Percentiles rank a stretch among this genome's conserved stretches.
phyloP scores from a whole-genome alignment of 768 basidiomycete species.

The Lyophyllum decastes region DNA sequence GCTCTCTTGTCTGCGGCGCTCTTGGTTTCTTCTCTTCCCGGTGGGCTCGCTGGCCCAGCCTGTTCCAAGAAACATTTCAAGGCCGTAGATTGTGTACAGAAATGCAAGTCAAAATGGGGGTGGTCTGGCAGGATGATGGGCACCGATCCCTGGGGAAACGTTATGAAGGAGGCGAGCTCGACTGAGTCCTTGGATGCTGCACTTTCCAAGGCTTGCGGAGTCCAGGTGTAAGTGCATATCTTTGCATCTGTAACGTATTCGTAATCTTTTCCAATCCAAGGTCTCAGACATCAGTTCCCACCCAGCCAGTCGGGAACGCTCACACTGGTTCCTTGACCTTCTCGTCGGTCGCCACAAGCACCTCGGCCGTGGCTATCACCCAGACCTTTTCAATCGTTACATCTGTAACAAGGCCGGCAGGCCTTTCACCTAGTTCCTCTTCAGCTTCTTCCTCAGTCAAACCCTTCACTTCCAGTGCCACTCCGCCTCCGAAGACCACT shows the following conservation, averaged over 20 bases:
- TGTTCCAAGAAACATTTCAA: slow-evolving; percentile 40
- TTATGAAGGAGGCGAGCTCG: slow-evolving; percentile 37
- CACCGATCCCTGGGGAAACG: slow-evolving; percentile 57
- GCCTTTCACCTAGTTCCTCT: slow-evolving; percentile 6
- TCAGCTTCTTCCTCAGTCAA: neutral
- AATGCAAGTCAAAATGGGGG: slow-evolving; percentile 46
- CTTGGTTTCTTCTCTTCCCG: slow-evolving; percentile 34
- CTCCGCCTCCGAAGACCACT: slow-evolving; percentile 9
- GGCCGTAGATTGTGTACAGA: slow-evolving; percentile 34
- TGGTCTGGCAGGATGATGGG: slow-evolving; percentile 52
- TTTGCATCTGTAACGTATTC: too few relatives aligned
- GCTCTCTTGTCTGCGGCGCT: slow-evolving; percentile 34
- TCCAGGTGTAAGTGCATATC: slow-evolving; percentile 1
- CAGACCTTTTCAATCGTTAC: neutral
- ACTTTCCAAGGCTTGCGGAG: slow-evolving; percentile 46
- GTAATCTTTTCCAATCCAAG: neutral
- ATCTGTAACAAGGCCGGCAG: neutral
- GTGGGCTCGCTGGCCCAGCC: slow-evolving; percentile 46
- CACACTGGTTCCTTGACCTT: slow-evolving; percentile 10
- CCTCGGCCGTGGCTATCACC: neutral
- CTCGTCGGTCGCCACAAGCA: neutral
- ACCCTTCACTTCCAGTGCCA: slow-evolving; percentile 13
- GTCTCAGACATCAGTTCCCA: slow-evolving; percentile 18
- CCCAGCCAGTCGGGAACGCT: slow-evolving; percentile 15
- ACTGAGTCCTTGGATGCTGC: slow-evolving; percentile 33